phyloP scores from a whole-genome alignment of 306 rosid genomes.

The Vigna radiata region DNA sequence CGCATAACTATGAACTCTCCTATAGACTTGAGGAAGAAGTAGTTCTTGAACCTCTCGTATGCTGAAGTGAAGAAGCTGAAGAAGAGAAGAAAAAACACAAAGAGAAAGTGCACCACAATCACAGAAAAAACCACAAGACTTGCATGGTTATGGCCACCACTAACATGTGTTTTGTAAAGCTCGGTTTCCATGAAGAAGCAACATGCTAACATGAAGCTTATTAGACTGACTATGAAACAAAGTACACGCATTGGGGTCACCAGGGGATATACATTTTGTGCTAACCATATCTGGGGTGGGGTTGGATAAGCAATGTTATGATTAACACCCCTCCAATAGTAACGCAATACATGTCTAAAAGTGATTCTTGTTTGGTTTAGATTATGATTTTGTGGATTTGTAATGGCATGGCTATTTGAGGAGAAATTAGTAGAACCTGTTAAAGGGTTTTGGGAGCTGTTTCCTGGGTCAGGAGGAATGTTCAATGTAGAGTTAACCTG shows the following conservation, averaged over 20 bases:
- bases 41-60: constrained; percentile 32
- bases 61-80: constrained; percentile 29
- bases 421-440: neutral
- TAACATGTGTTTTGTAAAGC: constrained; percentile 28
- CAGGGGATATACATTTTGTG: constrained; percentile 40
- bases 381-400: constrained; percentile 18
- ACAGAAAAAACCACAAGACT: constrained; percentile 7
- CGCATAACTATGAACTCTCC: constrained; percentile 36
- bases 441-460: neutral
- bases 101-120: neutral
- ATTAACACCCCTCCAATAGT: constrained; percentile 8
- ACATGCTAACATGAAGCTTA: constrained; percentile 32
- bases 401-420: neutral
- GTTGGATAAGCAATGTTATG: neutral
- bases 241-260: constrained; percentile 46
- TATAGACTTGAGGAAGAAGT: constrained; percentile 27
- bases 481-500: constrained; percentile 3
- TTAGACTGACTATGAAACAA: neutral
- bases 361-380: neutral
- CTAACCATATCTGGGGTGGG: constrained; percentile 37
- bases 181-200: constrained; percentile 26
- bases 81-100: constrained; percentile 21
- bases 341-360: constrained; percentile 6
- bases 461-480: constrained; percentile 42
- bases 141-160: neutral